Evolutionary conservation across 2,329 filamentous ascomycete species (phyloP).

Genomic region (Cordyceps militaris): DNA sequence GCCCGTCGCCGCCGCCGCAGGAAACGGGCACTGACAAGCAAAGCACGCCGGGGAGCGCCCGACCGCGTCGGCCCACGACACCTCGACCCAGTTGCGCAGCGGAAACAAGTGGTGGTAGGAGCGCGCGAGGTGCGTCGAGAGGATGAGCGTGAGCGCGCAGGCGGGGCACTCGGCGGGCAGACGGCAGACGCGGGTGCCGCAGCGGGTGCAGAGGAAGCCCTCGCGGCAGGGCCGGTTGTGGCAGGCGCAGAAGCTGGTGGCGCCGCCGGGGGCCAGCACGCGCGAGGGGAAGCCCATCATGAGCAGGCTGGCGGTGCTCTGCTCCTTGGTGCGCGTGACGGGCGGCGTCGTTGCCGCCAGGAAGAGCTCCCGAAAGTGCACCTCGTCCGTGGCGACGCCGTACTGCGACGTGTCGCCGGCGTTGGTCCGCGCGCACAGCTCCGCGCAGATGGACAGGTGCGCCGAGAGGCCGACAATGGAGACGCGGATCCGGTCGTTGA

Average conservation of each 20-base stretch:
- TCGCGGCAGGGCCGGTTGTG: conserved; percentile 76
- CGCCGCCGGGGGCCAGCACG: conserved; percentile 59
- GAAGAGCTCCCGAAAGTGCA: conserved; percentile 80
- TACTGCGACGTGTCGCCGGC: conserved; percentile 70
- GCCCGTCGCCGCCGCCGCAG: conserved; percentile 31
- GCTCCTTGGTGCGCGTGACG: conserved; percentile 60
- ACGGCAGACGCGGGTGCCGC: conserved; percentile 79
- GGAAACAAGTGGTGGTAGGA: conserved; percentile 92
- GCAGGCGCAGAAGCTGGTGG: conserved; percentile 77
- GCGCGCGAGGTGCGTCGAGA: conserved; percentile 88
- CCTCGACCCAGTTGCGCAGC: conserved; percentile 82
- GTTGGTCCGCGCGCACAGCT: conserved; percentile 84
- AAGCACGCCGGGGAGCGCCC: conserved; percentile 59
- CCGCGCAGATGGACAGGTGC: conserved; percentile 84
- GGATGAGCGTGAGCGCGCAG: conserved; percentile 84
- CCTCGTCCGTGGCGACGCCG: conserved; percentile 68
- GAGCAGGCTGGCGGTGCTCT: conserved; percentile 59
- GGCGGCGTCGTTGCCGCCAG: conserved; percentile 85
- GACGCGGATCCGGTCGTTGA: conserved; percentile 78
- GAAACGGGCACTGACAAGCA: conserved; percentile 70
- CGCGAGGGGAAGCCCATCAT: conserved; percentile 98
- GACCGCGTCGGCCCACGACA: conserved; percentile 70
- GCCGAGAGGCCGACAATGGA: conserved; percentile 86
- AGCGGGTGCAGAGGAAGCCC: conserved; percentile 87
- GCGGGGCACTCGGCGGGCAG: conserved; percentile 86